Conservation (phyloP, 208 protist species). For the Naegleria gruberi region DNA sequence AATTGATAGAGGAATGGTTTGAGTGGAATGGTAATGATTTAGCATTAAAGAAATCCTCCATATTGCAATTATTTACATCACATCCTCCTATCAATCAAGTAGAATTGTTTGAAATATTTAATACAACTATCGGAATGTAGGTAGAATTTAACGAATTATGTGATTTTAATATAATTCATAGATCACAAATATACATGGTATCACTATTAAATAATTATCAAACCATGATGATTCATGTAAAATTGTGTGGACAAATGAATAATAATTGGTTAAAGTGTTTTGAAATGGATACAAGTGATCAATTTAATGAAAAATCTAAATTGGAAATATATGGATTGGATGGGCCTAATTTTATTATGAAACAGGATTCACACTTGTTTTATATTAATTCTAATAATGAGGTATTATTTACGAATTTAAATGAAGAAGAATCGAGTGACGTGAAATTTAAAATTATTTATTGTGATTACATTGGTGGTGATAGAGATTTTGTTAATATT, state of each 20-base stretch:
- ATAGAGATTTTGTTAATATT: background rate
- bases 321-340: background rate
- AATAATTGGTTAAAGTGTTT: background rate
- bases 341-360: background rate
- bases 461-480: background rate
- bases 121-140: background rate
- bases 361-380: background rate
- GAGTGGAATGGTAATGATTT: background rate
- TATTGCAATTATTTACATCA: no score
- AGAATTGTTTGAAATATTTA: background rate
- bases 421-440: background rate
- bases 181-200: background rate
- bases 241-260: background rate
- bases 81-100: no score
- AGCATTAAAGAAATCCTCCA: background rate
- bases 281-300: background rate
- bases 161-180: background rate
- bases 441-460: background rate
- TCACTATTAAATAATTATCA: background rate
- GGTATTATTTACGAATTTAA: background rate
- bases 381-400: background rate
- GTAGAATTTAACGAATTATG: background rate
- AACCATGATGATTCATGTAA: background rate
- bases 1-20: background rate
- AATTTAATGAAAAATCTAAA: background rate